phyloP scores from a whole-genome alignment of 768 basidiomycete species.

The Pisolithus albus region DNA sequence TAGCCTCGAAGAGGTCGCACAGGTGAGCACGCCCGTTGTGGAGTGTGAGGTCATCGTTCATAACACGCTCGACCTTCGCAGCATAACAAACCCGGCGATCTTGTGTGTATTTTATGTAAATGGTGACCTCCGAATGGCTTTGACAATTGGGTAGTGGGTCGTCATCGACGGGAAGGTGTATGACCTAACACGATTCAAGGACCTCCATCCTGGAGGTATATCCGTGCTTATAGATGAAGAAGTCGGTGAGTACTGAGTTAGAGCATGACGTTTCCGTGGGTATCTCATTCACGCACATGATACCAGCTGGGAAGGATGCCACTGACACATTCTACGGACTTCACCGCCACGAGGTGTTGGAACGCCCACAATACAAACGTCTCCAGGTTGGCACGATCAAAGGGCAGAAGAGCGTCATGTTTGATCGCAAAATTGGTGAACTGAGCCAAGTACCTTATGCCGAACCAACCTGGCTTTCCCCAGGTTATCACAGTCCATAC shows the following conservation, averaged over 20 bases:
- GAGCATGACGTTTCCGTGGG: not conserved
- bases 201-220: constrained; percentile 77
- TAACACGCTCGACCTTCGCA: constrained; percentile 17
- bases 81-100: constrained; percentile 75
- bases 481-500: constrained; percentile 65
- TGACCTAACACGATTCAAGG: constrained; percentile 73
- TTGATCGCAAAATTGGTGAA: constrained; percentile 44
- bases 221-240: constrained; percentile 73
- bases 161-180: constrained; percentile 81
- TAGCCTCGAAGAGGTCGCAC: constrained; percentile 53
- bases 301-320: constrained; percentile 72
- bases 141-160: constrained; percentile 51
- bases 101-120: constrained; percentile 36
- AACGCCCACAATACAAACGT: constrained; percentile 64
- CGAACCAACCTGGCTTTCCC: constrained; percentile 76
- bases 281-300: not conserved
- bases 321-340: constrained; percentile 86
- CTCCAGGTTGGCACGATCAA: constrained; percentile 69
- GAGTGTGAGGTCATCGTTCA: not conserved
- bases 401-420: constrained; percentile 53
- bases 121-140: constrained; percentile 1
- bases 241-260: constrained; percentile 46
- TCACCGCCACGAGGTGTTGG: constrained; percentile 79
- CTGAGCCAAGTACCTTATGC: constrained; percentile 78
- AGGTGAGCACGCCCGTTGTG: constrained; percentile 29